Percentiles rank a stretch among this genome's conserved stretches.
Conservation (phyloP, 2,329 filamentous ascomycete species). For the Exophiala sp. region DNA sequence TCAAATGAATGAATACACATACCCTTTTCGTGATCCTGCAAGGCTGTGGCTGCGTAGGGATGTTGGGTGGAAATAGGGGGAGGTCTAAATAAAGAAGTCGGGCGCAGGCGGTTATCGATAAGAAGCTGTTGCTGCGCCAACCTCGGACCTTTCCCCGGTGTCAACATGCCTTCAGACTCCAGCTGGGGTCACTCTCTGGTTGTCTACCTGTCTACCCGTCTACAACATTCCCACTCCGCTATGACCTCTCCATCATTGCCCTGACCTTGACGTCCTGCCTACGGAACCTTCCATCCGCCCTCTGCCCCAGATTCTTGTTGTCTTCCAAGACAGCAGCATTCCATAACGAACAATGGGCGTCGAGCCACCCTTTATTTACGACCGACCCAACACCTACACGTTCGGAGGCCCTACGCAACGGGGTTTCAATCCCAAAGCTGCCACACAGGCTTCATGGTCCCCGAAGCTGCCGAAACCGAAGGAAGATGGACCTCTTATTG, state of each 20-base stretch:
- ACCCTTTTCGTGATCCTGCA: too few relatives aligned
- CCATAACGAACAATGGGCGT: constrained; percentile 43
- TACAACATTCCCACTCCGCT: background rate
- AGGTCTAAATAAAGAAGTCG: background rate
- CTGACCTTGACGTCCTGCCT: background rate
- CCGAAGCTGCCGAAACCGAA: constrained; percentile 57
- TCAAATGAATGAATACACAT: too few relatives aligned
- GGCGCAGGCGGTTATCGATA: constrained; percentile 2
- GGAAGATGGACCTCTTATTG: constrained; percentile 67
- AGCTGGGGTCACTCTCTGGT: background rate
- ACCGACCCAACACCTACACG: constrained; percentile 49
- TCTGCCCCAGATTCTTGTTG: background rate
- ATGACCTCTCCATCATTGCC: background rate
- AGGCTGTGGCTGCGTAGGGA: background rate
- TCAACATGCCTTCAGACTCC: background rate
- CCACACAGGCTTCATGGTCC: constrained; percentile 71
- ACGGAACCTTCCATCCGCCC: constrained; percentile 6
- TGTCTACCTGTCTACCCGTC: background rate
- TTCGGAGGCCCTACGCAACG: constrained; percentile 48
- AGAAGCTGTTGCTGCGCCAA: background rate
- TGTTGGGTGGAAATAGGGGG: background rate
- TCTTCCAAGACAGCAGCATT: constrained; percentile 2
- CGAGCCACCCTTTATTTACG: constrained; percentile 69
- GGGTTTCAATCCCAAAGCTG: constrained; percentile 79
- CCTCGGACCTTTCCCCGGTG: background rate